Evolutionary conservation across 169 alveolate genomes (phyloP), one percentile per base, ranked within the genome.

Genomic region (Toxoplasma gondii): DNA sequence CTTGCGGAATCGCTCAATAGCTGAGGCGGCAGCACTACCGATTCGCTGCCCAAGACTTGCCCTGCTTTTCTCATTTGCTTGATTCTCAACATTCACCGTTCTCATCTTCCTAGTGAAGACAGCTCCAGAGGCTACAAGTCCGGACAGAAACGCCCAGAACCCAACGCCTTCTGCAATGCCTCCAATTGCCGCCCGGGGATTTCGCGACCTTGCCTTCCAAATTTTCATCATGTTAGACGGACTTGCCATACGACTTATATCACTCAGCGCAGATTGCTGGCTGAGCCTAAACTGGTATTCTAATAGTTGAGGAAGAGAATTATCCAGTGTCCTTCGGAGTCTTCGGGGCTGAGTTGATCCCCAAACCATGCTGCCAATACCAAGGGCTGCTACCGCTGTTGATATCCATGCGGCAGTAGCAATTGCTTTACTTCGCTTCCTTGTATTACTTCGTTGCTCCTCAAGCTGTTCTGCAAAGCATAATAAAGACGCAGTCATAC

Each of bases 121-220:
- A 10, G 86, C 86, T 19, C 19, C 31, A 7, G 44, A 1, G 2
- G 45, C 86, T 36, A 38, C 39, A n/a, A 78, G 86, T 12, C 86
- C 45, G 39, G 45, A n/a, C 4, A 78, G 49, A 38, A n/a, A 36
- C 44, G 49, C 22, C 86, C 86, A 78, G 45, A 78, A 78, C 0
- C 86, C 86, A 78, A 78, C 29, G 24, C 86, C 86, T 78, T 78
- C 86, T 1, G 86, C 86, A 78, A 78, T 9, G 43, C 86, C 86
- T 38, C 86, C 86, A 16, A 17, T 17, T 78, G 86, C 44, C 86
- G 86, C 86, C 45, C 45, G 22, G 9, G 49, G 86, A 45, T 78
- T 78, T 16, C 86, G 86, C 29, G 12, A 31, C 49, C 86, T n/a
- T n/a, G 44, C 22, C 44, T n/a, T 78, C 86, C 86, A 78, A 10